Percentiles rank a stretch among this genome's conserved stretches.
phyloP scores from a whole-genome alignment of 2,329 filamentous ascomycete genomes.

The Cordyceps sp. region DNA sequence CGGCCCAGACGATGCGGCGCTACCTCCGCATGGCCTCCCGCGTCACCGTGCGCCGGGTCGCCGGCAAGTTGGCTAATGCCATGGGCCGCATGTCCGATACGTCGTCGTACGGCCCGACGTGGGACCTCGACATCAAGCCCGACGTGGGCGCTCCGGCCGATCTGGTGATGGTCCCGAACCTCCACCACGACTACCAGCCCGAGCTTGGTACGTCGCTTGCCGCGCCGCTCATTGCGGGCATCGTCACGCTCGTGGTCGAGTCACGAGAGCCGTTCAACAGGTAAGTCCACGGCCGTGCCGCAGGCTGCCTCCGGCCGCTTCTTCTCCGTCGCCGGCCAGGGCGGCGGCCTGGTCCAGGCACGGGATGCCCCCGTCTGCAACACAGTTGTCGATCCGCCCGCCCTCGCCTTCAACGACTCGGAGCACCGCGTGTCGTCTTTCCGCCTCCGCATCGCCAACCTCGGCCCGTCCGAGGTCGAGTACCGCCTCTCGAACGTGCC shows the following conservation, averaged over 20 bases:
- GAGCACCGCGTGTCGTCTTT: constrained; percentile 1
- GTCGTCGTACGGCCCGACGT: constrained; percentile 1
- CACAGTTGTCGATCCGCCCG: constrained; percentile 2
- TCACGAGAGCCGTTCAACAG: background rate
- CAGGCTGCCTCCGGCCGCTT: background rate
- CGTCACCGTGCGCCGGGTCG: too few relatives aligned
- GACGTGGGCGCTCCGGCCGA: constrained; percentile 22
- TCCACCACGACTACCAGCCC: background rate
- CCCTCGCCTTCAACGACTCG: constrained; percentile 3
- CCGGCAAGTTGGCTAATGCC: too few relatives aligned
- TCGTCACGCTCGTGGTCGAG: constrained; percentile 1
- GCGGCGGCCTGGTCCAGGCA: constrained; percentile 3
- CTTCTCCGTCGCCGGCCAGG: constrained; percentile 3
- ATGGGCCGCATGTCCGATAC: background rate
- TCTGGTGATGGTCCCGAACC: background rate
- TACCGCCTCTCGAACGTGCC: constrained; percentile 1
- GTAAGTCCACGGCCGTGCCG: constrained; percentile 2
- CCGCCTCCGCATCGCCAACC: constrained; percentile 1
- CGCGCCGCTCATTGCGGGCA: constrained; percentile 1
- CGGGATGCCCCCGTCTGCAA: constrained; percentile 3
- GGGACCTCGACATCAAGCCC: constrained; percentile 23
- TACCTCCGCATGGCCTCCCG: too few relatives aligned
- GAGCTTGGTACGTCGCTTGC: constrained; percentile 1
- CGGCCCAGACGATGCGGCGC: too few relatives aligned
- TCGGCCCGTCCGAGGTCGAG: background rate